phyloP scores from a whole-genome alignment of 2,329 filamentous ascomycete genomes.

The Lasiodiplodia hormozganensis region DNA sequence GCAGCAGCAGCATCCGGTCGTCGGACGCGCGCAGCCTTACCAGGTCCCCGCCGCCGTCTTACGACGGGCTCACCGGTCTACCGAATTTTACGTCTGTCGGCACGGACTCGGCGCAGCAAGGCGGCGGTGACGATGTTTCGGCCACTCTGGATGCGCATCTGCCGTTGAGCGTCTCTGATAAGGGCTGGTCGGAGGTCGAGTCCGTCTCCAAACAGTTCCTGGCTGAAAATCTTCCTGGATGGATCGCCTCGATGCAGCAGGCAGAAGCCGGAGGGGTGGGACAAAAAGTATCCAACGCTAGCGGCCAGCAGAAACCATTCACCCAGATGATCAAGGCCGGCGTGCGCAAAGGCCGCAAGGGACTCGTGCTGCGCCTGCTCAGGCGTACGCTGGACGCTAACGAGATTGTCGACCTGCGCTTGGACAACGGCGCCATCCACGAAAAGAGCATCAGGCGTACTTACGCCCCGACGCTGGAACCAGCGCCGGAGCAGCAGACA shows the following conservation, averaged over 20 bases:
- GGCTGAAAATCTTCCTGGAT: constrained; percentile 12
- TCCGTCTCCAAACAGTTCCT: constrained; percentile 23
- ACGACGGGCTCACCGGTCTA: constrained; percentile 6
- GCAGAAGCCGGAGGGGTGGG: neutral
- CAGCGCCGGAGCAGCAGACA: too few species aligned
- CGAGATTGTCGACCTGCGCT: constrained; percentile 16
- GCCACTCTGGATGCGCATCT: constrained; percentile 11
- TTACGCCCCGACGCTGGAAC: neutral
- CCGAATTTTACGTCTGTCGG: neutral
- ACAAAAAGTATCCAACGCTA: neutral
- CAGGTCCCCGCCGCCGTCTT: constrained; percentile 16
- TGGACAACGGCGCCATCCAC: neutral
- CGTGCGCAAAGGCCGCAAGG: constrained; percentile 44
- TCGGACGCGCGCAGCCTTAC: neutral
- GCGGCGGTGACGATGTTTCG: neutral
- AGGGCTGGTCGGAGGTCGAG: constrained; percentile 16
- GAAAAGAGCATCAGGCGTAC: neutral
- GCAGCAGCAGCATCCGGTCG: neutral
- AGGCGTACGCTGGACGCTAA: constrained; percentile 35
- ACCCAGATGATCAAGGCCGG: constrained; percentile 40
- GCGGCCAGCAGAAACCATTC: constrained; percentile 37
- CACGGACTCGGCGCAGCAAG: neutral
- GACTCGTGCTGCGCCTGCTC: constrained; percentile 41
- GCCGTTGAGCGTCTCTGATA: constrained; percentile 9
- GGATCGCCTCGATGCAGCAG: constrained; percentile 12